Percentiles rank a stretch among this genome's conserved stretches.
Conservation (phyloP, 1,284 basidiomycete genomes). For the Apiotrichum siamense region DNA sequence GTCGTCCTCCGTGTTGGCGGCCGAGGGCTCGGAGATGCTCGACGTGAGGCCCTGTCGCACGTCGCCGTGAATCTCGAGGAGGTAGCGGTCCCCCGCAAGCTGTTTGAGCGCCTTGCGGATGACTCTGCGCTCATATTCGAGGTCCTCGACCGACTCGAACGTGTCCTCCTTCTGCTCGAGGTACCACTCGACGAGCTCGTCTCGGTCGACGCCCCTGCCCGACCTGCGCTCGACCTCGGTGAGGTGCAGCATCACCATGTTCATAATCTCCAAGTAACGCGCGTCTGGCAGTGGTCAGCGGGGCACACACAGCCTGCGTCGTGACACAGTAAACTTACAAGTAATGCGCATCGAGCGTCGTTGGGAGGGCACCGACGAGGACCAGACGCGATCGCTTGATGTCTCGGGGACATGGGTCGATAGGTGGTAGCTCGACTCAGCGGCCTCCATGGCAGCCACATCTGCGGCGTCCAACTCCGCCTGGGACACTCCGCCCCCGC, state of each 20-base stretch:
- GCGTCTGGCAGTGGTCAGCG: conserved; percentile 54
- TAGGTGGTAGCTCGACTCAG: conserved; percentile 42
- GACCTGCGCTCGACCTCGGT: conserved; percentile 69
- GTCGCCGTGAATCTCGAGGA: conserved; percentile 75
- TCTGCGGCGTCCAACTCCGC: conserved; percentile 58
- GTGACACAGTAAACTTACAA: conserved; percentile 30
- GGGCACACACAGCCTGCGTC: too few species aligned
- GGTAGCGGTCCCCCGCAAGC: conserved; percentile 84
- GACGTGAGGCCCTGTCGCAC: conserved; percentile 66
- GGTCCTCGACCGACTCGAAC: conserved; percentile 74
- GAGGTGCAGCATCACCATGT: conserved; percentile 67
- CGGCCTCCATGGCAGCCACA: conserved; percentile 49
- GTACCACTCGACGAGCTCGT: conserved; percentile 95
- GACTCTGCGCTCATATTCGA: conserved; percentile 87
- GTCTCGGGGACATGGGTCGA: conserved; percentile 37
- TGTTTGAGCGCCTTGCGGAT: conserved; percentile 83
- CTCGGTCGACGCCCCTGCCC: conserved; percentile 71
- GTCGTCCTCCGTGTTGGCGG: conserved; percentile 21
- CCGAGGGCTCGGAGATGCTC: conserved; percentile 45
- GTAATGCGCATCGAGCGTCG: conserved; percentile 86
- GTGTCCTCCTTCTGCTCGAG: conserved; percentile 81
- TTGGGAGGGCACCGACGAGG: too few species aligned
- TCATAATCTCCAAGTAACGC: conserved; percentile 85
- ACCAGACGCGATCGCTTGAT: conserved; percentile 19
- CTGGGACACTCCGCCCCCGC: conserved; percentile 57